These are phyloP conservation scores for Rostrohypoxylon terebratum DNA, from an alignment of 495 filamentous ascomycete species.

Conservation along the genomic window DNA sequence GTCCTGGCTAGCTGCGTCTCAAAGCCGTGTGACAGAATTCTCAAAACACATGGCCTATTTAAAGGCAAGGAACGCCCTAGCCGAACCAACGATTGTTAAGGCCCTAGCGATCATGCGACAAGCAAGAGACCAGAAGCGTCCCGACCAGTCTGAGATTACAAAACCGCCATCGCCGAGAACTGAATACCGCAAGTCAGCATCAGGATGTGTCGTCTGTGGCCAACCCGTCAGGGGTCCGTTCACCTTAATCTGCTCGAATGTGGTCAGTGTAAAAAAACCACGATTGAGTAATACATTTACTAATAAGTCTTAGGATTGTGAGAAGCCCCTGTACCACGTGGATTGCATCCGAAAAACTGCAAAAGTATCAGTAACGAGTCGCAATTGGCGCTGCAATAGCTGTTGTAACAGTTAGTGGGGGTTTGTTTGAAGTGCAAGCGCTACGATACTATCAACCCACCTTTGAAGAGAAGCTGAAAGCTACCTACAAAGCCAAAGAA, in stretches of 20 bases:
- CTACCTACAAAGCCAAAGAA: background rate
- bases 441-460: background rate
- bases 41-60: slow-evolving; percentile 59
- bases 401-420: slow-evolving; percentile 27
- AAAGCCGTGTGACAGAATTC: slow-evolving; percentile 58
- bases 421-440: background rate
- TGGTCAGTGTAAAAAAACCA: slow-evolving; percentile 48
- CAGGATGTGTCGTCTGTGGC: slow-evolving; percentile 55
- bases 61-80: slow-evolving; percentile 55
- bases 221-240: slow-evolving; percentile 53
- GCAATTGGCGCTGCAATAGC: slow-evolving; percentile 49
- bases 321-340: slow-evolving; percentile 47
- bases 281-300: background rate
- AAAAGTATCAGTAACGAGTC: slow-evolving; percentile 36
- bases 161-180: slow-evolving; percentile 46
- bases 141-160: slow-evolving; percentile 35
- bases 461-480: background rate
- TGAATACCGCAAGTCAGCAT: slow-evolving; percentile 47
- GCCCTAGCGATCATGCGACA: slow-evolving; percentile 55
- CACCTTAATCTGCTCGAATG: slow-evolving; percentile 57
- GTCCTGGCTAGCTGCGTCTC: slow-evolving; percentile 56
- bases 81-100: slow-evolving; percentile 51
- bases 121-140: slow-evolving; percentile 45
- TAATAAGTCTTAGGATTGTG: slow-evolving; percentile 54
- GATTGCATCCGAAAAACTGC: slow-evolving; percentile 42